Percentiles rank a stretch among this genome's conserved stretches.
These are phyloP conservation scores for Pseudodiploospora longispora DNA, from an alignment of 2,329 filamentous ascomycete genomes.

Conservation along the genomic window DNA sequence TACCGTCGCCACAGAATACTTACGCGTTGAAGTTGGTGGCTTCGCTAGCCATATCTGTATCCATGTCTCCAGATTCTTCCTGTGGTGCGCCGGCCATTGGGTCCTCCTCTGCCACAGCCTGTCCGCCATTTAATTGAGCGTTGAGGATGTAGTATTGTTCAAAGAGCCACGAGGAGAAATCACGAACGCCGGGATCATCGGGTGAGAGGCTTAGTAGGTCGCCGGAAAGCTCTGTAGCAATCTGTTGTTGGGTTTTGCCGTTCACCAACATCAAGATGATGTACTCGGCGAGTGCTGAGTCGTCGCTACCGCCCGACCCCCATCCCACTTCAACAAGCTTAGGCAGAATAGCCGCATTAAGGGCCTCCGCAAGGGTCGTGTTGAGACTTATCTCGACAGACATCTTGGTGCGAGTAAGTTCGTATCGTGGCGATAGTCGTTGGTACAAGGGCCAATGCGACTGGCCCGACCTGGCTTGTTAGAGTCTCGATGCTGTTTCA, in stretches of 20 bases:
- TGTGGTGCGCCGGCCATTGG: slow-evolving; percentile 23
- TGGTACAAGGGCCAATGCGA: neutral
- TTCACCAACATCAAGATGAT: slow-evolving; percentile 96
- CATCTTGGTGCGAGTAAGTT: slow-evolving; percentile 44
- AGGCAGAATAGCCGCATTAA: slow-evolving; percentile 75
- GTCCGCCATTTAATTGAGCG: slow-evolving; percentile 49
- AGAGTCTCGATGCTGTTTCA: no score
- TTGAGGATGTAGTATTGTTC: slow-evolving; percentile 67
- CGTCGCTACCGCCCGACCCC: slow-evolving; percentile 69
- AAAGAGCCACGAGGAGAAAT: slow-evolving; percentile 92
- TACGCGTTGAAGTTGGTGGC: slow-evolving; percentile 50
- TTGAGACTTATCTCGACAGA: slow-evolving; percentile 67
- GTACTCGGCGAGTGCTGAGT: slow-evolving; percentile 85
- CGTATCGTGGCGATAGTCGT: neutral
- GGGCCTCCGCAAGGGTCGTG: slow-evolving; percentile 75
- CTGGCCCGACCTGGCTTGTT: neutral
- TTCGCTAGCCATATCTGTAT: slow-evolving; percentile 64
- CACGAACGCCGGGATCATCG: slow-evolving; percentile 72
- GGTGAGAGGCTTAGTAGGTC: slow-evolving; percentile 77
- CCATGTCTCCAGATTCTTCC: slow-evolving; percentile 40
- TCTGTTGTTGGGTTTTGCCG: slow-evolving; percentile 84
- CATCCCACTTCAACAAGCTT: slow-evolving; percentile 92
- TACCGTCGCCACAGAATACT: slow-evolving; percentile 20
- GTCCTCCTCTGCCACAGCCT: slow-evolving; percentile 20
- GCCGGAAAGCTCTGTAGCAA: slow-evolving; percentile 77